Conservation (phyloP, 2,329 filamentous ascomycete species). For the Pyrenochaeta sp. region DNA sequence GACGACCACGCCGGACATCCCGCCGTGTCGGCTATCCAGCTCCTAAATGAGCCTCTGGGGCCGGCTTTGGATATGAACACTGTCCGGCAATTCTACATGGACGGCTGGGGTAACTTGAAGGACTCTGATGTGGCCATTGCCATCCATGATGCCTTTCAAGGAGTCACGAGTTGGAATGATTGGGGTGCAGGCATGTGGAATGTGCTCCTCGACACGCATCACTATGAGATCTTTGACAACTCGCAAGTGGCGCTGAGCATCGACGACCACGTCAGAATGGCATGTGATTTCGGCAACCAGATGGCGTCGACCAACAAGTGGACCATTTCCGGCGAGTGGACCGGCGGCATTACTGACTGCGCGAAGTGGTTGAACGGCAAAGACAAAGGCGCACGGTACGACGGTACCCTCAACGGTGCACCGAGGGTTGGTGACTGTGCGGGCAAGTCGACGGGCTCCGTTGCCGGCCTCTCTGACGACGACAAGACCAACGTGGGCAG, state of each 20-base stretch:
- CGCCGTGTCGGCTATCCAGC: conserved; percentile 57
- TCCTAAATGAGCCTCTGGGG: conserved; percentile 59
- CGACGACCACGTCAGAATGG: conserved; percentile 51
- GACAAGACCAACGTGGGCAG: conserved; percentile 55
- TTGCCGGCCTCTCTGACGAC: conserved; percentile 50
- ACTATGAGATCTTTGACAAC: conserved; percentile 58
- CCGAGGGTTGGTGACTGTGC: conserved; percentile 54
- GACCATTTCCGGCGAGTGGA: conserved; percentile 60
- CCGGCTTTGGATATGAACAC: conserved; percentile 52
- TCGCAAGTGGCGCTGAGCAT: conserved; percentile 49
- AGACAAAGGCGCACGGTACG: conserved; percentile 57
- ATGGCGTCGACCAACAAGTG: conserved; percentile 58
- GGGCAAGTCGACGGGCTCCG: conserved; percentile 55
- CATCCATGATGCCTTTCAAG: conserved; percentile 59
- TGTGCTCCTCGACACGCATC: conserved; percentile 57
- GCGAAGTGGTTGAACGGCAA: conserved; percentile 60
- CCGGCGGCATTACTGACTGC: conserved; percentile 58
- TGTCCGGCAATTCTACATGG: conserved; percentile 57
- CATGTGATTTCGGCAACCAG: conserved; percentile 55
- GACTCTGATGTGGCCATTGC: conserved; percentile 53
- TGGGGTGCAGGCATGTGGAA: conserved; percentile 56
- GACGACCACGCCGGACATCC: conserved; percentile 56
- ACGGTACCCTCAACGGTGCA: conserved; percentile 51
- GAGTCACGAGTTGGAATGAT: conserved; percentile 54
- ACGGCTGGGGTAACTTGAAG: conserved; percentile 57